Evolutionary conservation across 352 stramenopile genomes (phyloP), one percentile per base, ranked within the genome.

Genomic region (Globisporangium mamillatum): DNA sequence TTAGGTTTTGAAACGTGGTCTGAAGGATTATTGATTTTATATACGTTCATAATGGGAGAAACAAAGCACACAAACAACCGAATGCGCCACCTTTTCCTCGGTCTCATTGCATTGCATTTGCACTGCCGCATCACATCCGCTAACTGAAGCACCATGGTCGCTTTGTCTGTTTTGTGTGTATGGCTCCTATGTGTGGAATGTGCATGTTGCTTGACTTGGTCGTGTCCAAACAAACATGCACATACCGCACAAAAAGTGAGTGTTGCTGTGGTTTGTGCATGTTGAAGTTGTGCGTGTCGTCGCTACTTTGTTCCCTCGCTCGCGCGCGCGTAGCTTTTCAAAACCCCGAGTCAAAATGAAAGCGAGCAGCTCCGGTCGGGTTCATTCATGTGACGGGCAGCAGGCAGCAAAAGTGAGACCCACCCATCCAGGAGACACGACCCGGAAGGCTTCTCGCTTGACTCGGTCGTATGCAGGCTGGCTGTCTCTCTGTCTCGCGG

Each of bases 1-100:
- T 60, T 71, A 67, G 66, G 66, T 67, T 71, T 71, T 71, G 66
- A 54, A 62, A 71, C 54, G 50, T 60, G 48, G 48, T 27, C 34
- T 57, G 36, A 58, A 64, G 64, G 44, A 53, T 61, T 44, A 61
- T 46, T 46, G 29, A 46, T 61, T 52, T 60, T 41, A 44, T 66
- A 54, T 58, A 36, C 20, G 25, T 66, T 58, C 41, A 61, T 61
- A 58, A 44, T 61, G 55, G 55, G 55, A 61, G 55, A 61, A 61
- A 46, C 55, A 48, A 61, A 22, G 25, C 24, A 59, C 53, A 24
- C 38, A 48, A 18, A 48, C 38, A 48, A 48, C 38, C 18, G 14
- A 48, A 48, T 7, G 18, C 38, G 36, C 10, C 36, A 44, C 27
- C 27, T 32, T 32, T 3, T 32, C 27, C 27, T 32, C 27, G 2